phyloP scores from a whole-genome alignment of 169 alveolate species.

The Cryptosporidium felis region DNA sequence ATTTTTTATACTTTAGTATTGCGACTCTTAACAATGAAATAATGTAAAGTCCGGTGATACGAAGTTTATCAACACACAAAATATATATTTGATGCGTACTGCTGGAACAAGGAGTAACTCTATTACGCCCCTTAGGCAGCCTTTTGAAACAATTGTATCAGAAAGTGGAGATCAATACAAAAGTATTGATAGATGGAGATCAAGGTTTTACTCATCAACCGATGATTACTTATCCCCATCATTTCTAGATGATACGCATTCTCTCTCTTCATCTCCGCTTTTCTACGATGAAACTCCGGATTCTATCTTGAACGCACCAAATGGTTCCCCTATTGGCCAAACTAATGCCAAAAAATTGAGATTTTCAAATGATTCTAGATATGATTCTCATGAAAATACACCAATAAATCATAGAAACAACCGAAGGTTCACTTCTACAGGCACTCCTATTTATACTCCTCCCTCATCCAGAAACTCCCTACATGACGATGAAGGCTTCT shows the following conservation, averaged over 20 bases:
- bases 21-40: background rate
- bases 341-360: background rate
- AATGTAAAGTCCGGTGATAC: background rate
- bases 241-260: conserved; percentile 24
- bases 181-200: conserved; percentile 45
- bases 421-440: conserved; percentile 1
- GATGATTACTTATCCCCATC: conserved; percentile 63
- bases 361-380: background rate
- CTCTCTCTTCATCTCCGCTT: conserved; percentile 55
- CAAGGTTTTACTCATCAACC: background rate
- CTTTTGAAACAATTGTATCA: conserved; percentile 34
- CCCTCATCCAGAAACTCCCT: background rate
- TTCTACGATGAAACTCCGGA: conserved; percentile 54
- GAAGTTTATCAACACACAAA: background rate
- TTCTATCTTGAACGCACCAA: background rate
- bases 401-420: background rate
- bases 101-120: conserved; percentile 14
- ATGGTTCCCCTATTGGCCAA: conserved; percentile 3
- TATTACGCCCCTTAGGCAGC: conserved; percentile 60
- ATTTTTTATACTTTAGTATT: background rate
- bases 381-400: conserved; percentile 34
- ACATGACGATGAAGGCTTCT: conserved; percentile 61
- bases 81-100: conserved; percentile 16
- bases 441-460: conserved; percentile 41
- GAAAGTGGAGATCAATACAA: conserved; percentile 1